phyloP scores from a whole-genome alignment of 2,329 filamentous ascomycete species.

The Cladosporium oxysporum region DNA sequence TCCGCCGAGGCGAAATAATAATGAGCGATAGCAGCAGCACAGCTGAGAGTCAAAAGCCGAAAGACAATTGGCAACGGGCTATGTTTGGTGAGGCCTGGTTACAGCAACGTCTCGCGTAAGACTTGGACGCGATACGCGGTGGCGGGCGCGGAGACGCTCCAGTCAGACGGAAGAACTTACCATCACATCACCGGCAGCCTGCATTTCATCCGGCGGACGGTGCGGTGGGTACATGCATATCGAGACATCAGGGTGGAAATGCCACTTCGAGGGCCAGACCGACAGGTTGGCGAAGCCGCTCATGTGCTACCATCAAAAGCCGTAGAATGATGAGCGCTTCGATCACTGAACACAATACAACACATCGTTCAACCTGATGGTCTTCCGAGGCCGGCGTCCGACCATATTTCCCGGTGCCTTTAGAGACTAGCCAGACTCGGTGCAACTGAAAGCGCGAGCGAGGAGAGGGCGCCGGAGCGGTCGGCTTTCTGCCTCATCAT shows the following conservation, averaged over 20 bases:
- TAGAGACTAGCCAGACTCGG: conserved; percentile 8
- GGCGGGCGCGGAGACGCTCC: conserved; percentile 14
- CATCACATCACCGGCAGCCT: conserved; percentile 9
- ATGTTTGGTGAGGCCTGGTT: not conserved
- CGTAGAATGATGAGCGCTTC: not conserved
- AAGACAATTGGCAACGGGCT: conserved; percentile 11
- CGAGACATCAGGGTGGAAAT: conserved; percentile 11
- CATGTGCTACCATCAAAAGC: not conserved
- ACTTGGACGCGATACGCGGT: conserved; percentile 17
- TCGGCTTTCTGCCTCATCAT: conserved; percentile 20
- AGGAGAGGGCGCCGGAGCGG: conserved; percentile 13
- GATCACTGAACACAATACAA: conserved; percentile 7
- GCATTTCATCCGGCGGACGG: conserved; percentile 17
- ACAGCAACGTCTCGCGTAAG: conserved; percentile 13
- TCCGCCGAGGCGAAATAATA: not conserved
- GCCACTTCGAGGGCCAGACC: not conserved
- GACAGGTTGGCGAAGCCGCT: not conserved
- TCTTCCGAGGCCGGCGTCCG: conserved; percentile 10
- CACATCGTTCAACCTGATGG: conserved; percentile 1
- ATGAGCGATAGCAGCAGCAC: not conserved
- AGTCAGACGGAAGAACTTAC: conserved; percentile 15
- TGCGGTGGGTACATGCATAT: conserved; percentile 11
- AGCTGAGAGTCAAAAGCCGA: conserved; percentile 8
- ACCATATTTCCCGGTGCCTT: conserved; percentile 14
- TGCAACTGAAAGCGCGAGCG: conserved; percentile 14